Conservation (phyloP, 192 early-diverging fungal genomes). For the Linnemannia zychae region DNA sequence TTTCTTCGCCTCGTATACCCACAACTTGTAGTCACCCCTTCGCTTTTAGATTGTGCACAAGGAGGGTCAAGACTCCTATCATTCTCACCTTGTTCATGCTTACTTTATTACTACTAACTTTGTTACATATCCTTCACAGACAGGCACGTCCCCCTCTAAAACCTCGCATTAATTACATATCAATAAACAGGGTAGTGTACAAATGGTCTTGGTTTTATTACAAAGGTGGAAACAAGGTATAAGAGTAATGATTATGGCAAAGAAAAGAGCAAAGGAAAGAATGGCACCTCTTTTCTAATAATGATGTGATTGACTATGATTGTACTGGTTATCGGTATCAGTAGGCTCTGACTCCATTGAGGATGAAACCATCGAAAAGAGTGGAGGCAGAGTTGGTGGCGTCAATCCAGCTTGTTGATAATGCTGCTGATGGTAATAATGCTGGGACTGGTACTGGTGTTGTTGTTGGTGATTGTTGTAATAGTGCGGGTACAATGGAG, state of each 20-base stretch:
- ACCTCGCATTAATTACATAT: too few relatives aligned
- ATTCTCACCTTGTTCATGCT: background rate
- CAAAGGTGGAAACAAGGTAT: background rate
- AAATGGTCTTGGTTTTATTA: constrained; percentile 1
- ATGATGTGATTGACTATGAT: background rate
- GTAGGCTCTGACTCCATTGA: background rate
- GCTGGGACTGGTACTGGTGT: background rate
- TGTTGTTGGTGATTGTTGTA: background rate
- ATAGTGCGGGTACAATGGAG: background rate
- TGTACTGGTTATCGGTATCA: background rate
- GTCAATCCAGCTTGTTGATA: background rate
- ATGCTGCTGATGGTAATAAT: background rate
- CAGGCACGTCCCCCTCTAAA: too few relatives aligned
- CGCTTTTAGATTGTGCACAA: background rate
- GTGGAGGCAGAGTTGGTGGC: background rate
- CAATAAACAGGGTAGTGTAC: background rate
- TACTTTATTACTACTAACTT: background rate
- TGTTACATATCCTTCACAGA: background rate
- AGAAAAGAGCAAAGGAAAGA: background rate
- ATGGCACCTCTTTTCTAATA: too few relatives aligned
- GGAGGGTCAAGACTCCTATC: background rate
- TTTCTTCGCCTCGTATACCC: background rate
- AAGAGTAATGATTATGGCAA: background rate
- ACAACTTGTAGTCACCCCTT: background rate
- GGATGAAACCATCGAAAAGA: constrained; percentile 9